Percentiles rank a stretch among this genome's conserved stretches.
These are phyloP conservation scores for Protea cynaroides DNA, from an alignment of 164 flowering plant species.

Conservation along the genomic window DNA sequence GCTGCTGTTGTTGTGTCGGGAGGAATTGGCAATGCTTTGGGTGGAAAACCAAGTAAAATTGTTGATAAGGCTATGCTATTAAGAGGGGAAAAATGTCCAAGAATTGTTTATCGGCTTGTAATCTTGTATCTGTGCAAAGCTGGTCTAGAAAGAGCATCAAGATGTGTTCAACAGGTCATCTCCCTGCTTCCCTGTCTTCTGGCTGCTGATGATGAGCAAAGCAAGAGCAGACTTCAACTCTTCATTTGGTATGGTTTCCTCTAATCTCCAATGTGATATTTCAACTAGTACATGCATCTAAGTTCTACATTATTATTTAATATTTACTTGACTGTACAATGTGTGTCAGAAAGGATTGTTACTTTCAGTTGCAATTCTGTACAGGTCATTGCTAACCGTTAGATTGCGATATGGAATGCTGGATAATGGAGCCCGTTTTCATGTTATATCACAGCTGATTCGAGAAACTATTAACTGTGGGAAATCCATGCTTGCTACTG, in stretches of 20 bases:
- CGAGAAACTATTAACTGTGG: conserved; percentile 85
- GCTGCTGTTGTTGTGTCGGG: conserved; percentile 99
- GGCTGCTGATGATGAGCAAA: conserved; percentile 83
- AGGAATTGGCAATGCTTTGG: conserved; percentile 84
- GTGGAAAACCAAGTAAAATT: conserved; percentile 69
- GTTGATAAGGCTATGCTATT: conserved; percentile 92
- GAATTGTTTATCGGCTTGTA: conserved; percentile 72
- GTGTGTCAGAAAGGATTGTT: conserved; percentile 1
- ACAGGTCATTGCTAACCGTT: conserved; percentile 75
- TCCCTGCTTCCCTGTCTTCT: conserved; percentile 76
- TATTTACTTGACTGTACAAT: not conserved
- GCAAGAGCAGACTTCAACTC: conserved; percentile 84
- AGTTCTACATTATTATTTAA: not conserved
- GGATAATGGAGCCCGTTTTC: conserved; percentile 92
- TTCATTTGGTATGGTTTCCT: conserved; percentile 64
- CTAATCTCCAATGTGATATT: not conserved
- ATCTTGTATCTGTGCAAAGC: conserved; percentile 73
- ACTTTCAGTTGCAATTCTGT: conserved; percentile 9
- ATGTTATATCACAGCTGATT: conserved; percentile 81
- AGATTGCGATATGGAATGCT: conserved; percentile 69
- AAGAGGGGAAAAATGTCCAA: conserved; percentile 87
- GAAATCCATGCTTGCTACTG: conserved; percentile 71
- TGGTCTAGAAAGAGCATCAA: conserved; percentile 74
- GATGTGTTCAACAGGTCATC: conserved; percentile 74
- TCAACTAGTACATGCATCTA: not conserved